Evolutionary conservation across 2,329 filamentous ascomycete species (phyloP).

Genomic region (Kalaharituber pfeilii): DNA sequence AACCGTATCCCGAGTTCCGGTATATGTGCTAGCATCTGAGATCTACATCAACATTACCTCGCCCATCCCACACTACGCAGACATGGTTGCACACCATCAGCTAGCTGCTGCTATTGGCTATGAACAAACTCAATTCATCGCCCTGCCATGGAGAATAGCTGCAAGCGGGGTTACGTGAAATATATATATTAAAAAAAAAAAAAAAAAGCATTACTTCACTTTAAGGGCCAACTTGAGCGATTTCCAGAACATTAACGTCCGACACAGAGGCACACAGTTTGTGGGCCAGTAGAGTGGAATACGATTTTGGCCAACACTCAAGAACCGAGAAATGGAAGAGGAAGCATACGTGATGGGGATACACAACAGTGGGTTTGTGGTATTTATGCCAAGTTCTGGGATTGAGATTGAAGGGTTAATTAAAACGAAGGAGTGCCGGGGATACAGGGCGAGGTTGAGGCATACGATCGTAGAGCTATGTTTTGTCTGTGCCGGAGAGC

Average conservation of each 20-base stretch:
- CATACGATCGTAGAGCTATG: constrained; percentile 82
- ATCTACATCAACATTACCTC: constrained; percentile 99
- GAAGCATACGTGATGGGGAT: too few species aligned
- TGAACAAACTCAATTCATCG: constrained; percentile 60
- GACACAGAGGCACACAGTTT: constrained; percentile 92
- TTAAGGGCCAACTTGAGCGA: too few species aligned
- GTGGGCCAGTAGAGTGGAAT: constrained; percentile 81
- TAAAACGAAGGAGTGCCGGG: too few species aligned
- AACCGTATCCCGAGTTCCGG: constrained; percentile 38
- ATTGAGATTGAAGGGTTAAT: constrained; percentile 88
- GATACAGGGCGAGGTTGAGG: constrained; percentile 52
- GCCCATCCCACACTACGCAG: constrained; percentile 93
- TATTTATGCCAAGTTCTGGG: constrained; percentile 87
- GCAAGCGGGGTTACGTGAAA: too few species aligned
- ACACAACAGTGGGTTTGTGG: constrained; percentile 86
- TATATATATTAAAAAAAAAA: too few species aligned
- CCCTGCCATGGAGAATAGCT: constrained; percentile 69
- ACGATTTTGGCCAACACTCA: constrained; percentile 89
- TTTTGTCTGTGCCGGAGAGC: constrained; percentile 63
- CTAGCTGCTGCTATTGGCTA: constrained; percentile 91
- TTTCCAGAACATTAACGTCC: constrained; percentile 95
- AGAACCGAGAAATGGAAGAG: constrained; percentile 89
- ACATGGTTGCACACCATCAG: constrained; percentile 84
- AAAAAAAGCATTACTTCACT: too few species aligned
- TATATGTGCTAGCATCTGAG: constrained; percentile 78